phyloP scores from a whole-genome alignment of 2,329 filamentous ascomycete genomes.

The Pleomassaria siparia region DNA sequence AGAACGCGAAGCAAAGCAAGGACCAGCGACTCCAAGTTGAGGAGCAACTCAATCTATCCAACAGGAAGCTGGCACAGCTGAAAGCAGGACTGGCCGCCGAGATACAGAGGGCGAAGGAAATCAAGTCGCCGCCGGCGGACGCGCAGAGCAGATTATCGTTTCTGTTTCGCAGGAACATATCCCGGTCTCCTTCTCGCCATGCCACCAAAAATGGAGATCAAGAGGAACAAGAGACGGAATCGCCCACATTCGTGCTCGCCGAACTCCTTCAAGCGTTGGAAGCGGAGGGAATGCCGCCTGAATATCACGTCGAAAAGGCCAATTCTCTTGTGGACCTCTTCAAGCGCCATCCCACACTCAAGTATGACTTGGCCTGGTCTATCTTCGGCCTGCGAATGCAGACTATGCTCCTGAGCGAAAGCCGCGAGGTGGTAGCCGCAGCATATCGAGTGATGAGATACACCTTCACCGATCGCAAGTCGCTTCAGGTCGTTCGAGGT shows the following conservation, averaged over 20 bases:
- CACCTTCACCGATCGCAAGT: conserved; percentile 88
- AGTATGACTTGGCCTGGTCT: conserved; percentile 95
- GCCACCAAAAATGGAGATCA: conserved; percentile 58
- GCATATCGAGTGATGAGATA: conserved; percentile 93
- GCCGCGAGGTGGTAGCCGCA: conserved; percentile 90
- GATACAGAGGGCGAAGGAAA: conserved; percentile 59
- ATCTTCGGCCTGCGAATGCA: conserved; percentile 93
- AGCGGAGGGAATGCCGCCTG: conserved; percentile 80
- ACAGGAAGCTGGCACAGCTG: conserved; percentile 66
- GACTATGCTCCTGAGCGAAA: conserved; percentile 93
- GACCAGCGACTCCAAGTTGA: conserved; percentile 62
- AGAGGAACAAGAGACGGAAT: conserved; percentile 71
- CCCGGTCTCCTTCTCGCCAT: conserved; percentile 54
- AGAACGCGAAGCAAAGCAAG: conserved; percentile 93
- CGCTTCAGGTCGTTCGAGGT: conserved; percentile 81
- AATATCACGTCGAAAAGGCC: conserved; percentile 92
- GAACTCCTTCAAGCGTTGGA: conserved; percentile 91
- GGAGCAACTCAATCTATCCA: conserved; percentile 87
- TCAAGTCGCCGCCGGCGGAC: conserved; percentile 50
- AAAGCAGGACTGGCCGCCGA: conserved; percentile 62
- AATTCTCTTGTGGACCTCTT: conserved; percentile 97
- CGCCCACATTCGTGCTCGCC: conserved; percentile 85
- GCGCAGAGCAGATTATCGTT: conserved; percentile 57
- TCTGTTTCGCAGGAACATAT: conserved; percentile 58
- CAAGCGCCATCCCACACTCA: conserved; percentile 86